Base-by-base conservation (phyloP, 805 yeast genomes). In the Candida pini region DNA sequence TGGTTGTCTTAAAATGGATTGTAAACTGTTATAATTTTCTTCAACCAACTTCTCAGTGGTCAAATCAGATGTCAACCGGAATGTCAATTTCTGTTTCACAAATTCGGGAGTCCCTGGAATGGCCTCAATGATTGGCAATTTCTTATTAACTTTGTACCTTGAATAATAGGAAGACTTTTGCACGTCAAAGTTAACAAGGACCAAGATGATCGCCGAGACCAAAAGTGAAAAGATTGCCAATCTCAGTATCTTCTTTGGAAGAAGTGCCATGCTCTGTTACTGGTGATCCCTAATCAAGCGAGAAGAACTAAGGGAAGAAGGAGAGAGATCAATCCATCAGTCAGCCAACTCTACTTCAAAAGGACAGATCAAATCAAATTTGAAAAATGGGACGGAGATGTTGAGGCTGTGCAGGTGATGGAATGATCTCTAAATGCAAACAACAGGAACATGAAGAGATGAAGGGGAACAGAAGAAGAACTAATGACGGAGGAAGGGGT, bases 11-110 rank as follows among this genome's bases (percentile, higher is more conserved):
- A 73, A 37, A 12, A 69, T 57, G 3, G 57, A 48, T 16, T 59
- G 53, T 44, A 74, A 66, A 9, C 56, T 38, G 12, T 61, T 39
- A 38, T 54, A 58, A 47, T 77, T 76, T 15, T 38, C 30, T 20
- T 56, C 40, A 14, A 71, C 52, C 4, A 69, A 51, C 27, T 59
- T 51, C 23, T 62, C 55, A 9, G 48, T 35, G 6, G 51, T 31
- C 16, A 42, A 33, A 9, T 37, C 24, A 2, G 49, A 29, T 9
- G 26, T 34, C 15, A 28, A 26, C 24, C 33, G 33, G 39, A 51
- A 51, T 12, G 41, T 38, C 7, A 51, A 38, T 20, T 33, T 38
- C 6, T 44, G 10, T 7, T 12, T 12, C 8, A 22, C 25, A 13
- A 22, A 22, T 12, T 7, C n/a, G 10, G 25, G 13, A 12, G 25